Evolutionary conservation across 2,329 filamentous ascomycete genomes (phyloP).

Genomic region (Ophiostoma angusticollis): DNA sequence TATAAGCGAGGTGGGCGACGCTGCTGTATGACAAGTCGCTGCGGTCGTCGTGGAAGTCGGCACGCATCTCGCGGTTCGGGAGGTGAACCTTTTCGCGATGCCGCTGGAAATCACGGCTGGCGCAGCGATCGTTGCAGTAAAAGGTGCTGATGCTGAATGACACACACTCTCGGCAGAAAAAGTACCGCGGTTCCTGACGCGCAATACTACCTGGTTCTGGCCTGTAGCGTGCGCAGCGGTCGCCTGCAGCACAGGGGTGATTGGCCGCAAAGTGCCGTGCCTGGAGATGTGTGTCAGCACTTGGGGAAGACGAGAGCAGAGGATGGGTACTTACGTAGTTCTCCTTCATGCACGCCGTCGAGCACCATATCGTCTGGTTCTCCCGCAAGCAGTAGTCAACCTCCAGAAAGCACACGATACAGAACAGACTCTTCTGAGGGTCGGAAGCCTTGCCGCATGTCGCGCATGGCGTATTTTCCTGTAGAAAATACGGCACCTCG

Average conservation of each 20-base stretch:
- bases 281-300: conserved; percentile 1
- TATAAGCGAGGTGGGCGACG: conserved; percentile 6
- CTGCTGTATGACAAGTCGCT: conserved; percentile 10
- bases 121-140: conserved; percentile 23
- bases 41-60: conserved; percentile 12
- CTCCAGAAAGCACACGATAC: conserved; percentile 14
- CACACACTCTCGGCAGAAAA: conserved; percentile 24
- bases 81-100: conserved; percentile 23
- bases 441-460: conserved; percentile 8
- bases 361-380: conserved; percentile 14
- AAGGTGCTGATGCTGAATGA: conserved; percentile 17
- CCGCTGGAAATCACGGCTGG: conserved; percentile 19
- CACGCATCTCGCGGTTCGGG: conserved; percentile 14
- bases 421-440: conserved; percentile 11
- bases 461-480: conserved; percentile 9
- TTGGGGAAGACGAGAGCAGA: neutral
- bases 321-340: conserved; percentile 2
- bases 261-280: conserved; percentile 6
- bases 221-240: conserved; percentile 7
- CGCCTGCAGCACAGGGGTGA: conserved; percentile 10
- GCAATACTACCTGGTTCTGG: neutral
- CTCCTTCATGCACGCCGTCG: conserved; percentile 10
- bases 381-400: conserved; percentile 13
- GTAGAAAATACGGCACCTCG: conserved; percentile 13
- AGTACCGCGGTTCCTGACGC: conserved; percentile 8